Base-by-base conservation (phyloP, 2,329 filamentous ascomycete species). In the Aspergillus tubingensis region DNA sequence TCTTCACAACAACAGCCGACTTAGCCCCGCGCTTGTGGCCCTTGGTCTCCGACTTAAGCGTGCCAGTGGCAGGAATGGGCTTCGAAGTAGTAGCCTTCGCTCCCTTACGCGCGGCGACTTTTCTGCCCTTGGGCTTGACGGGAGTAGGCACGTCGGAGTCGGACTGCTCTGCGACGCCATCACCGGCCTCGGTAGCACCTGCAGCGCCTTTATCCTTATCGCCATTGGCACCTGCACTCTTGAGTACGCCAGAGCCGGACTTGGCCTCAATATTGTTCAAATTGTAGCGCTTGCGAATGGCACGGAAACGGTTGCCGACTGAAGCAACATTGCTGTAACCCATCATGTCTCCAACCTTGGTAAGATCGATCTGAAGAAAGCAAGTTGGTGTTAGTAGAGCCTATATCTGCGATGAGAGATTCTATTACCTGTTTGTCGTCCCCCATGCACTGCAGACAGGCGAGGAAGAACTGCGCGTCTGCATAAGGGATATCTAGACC, bases 261-360 rank as follows among this genome's bases (percentile, higher is more conserved):
- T 59, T 67, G 43, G 60, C 61, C 23, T 67, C 62, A 3, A 73
- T 53, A 1, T 65, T 62, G 2, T 27, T 19, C 44, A 75, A 58
- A 5, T 63, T 63, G 47, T 70, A 69, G 15, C 66, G 65, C 52
- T 72, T 72, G 19, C 67, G 65, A 8, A 76, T 30, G 1, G 51
- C 23, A 19, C 69, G 61, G 30, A 71, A 67, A 11, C 72, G 67
- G 53, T 75, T 76, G 1, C 62, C 67, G 6, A 68, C 69, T 0
- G 70, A 74, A 6, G 51, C 60, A 11, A 65, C 58, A 54, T 74
- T 74, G 54, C 56, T 67, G 57, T 75, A 74, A 1, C 63, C 64
- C 7, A 76, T 38, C 0, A 64, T 63, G 8, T 58, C 48, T 7
- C 68, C 70, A 11, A 74, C 70, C 1, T 63, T 64, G 15, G 32